Conservation (phyloP, 805 yeast species). For the Yamadazyma tumulicola region DNA sequence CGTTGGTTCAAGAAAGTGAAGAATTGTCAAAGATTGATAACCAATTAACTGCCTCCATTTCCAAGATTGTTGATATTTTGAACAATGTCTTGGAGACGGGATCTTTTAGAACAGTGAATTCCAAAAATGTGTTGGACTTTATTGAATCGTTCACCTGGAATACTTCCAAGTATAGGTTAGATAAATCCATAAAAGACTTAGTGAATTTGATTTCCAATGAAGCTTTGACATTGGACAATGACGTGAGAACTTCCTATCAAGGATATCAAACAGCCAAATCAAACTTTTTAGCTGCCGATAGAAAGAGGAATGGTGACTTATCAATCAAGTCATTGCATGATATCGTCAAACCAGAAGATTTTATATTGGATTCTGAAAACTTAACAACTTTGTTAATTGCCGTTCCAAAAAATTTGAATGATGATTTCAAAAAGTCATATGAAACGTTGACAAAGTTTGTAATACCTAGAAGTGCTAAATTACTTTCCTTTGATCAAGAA, state of each 20-base stretch:
- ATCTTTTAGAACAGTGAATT: slow-evolving; percentile 35
- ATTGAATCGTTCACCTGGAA: slow-evolving; percentile 84
- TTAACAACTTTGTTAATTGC: slow-evolving; percentile 83
- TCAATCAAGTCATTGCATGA: slow-evolving; percentile 89
- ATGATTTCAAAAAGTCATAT: slow-evolving; percentile 63
- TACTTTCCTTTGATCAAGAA: slow-evolving; percentile 70
- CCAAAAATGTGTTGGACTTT: slow-evolving; percentile 54
- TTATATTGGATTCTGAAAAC: slow-evolving; percentile 83
- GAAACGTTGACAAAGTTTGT: slow-evolving; percentile 79
- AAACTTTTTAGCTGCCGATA: slow-evolving; percentile 80
- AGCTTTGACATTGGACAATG: slow-evolving; percentile 78
- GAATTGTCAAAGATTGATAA: slow-evolving; percentile 79
- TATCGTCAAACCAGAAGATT: slow-evolving; percentile 76
- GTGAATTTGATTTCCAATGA: slow-evolving; percentile 69
- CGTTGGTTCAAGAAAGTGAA: slow-evolving; percentile 85
- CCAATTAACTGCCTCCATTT: slow-evolving; percentile 67
- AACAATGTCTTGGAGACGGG: slow-evolving; percentile 31
- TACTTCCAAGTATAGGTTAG: slow-evolving; percentile 77
- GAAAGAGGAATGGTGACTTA: slow-evolving; percentile 90
- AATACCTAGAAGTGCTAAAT: slow-evolving; percentile 84
- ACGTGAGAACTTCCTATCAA: slow-evolving; percentile 72
- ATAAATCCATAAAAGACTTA: slow-evolving; percentile 75
- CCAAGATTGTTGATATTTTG: slow-evolving; percentile 75
- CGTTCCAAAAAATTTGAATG: slow-evolving; percentile 65
- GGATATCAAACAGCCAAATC: slow-evolving; percentile 80